Percentiles rank a stretch among this genome's conserved stretches.
Evolutionary conservation across 495 filamentous ascomycete genomes (phyloP).

Genomic region (Hypoxylon perforatum): DNA sequence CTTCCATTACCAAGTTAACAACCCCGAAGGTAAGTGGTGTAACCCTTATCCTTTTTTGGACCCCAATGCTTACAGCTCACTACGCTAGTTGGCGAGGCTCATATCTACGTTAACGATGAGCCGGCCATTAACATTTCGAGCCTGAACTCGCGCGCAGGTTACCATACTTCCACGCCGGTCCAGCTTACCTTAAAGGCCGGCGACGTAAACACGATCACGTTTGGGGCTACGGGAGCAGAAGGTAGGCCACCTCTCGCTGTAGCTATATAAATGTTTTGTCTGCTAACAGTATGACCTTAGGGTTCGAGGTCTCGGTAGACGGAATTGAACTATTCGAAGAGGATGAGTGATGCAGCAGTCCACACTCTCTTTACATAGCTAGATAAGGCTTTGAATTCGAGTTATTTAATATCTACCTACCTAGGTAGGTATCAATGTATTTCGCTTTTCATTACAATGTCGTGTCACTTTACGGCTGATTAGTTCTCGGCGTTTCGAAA

Average conservation of each 20-base stretch:
- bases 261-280: not conserved
- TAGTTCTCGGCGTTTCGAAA: no score
- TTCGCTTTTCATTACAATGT: no score
- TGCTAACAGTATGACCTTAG: constrained; percentile 20
- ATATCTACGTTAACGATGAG: constrained; percentile 53
- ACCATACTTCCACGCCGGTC: constrained; percentile 51
- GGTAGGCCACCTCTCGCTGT: constrained; percentile 33
- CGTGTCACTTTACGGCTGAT: no score
- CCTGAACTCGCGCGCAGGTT: constrained; percentile 56
- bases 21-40: constrained; percentile 43
- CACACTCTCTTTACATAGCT: not conserved
- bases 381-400: not conserved
- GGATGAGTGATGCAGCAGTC: constrained; percentile 26
- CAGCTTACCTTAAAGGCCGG: constrained; percentile 49
- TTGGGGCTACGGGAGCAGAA: constrained; percentile 48
- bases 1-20: constrained; percentile 52
- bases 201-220: constrained; percentile 51
- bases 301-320: constrained; percentile 47
- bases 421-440: no score
- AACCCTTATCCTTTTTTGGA: not conserved
- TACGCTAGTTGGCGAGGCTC: constrained; percentile 48
- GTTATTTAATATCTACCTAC: no score
- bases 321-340: constrained; percentile 50
- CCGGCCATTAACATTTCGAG: constrained; percentile 51
- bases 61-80: constrained; percentile 9